Conservation (phyloP, 2,329 filamentous ascomycete genomes). For the Talaromyces amestolkiae region DNA sequence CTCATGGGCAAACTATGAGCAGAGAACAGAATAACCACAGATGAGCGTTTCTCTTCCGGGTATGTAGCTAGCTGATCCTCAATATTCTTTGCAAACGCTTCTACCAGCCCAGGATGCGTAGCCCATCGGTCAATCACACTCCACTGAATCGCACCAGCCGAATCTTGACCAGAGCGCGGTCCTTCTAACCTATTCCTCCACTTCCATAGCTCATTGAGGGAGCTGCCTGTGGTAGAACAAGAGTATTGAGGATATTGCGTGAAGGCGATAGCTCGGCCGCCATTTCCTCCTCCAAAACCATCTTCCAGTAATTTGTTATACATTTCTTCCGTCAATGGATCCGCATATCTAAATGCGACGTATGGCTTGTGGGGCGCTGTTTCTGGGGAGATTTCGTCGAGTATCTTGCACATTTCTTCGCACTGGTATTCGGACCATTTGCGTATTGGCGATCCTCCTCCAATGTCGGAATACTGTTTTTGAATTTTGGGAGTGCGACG, state of each 20-base stretch:
- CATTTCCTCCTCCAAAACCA: conserved; percentile 83
- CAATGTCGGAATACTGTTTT: conserved; percentile 92
- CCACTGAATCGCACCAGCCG: conserved; percentile 77
- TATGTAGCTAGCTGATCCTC: conserved; percentile 81
- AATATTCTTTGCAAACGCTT: conserved; percentile 90
- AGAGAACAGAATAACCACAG: conserved; percentile 87
- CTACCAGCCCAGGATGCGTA: conserved; percentile 81
- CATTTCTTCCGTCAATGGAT: conserved; percentile 91
- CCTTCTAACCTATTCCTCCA: conserved; percentile 85
- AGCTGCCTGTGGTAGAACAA: conserved; percentile 94
- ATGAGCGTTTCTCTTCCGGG: conserved; percentile 71
- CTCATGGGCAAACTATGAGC: conserved; percentile 96
- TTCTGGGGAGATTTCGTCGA: conserved; percentile 86
- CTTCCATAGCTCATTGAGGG: conserved; percentile 96
- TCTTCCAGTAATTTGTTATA: conserved; percentile 79
- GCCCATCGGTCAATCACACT: conserved; percentile 98
- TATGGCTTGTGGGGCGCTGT: conserved; percentile 97
- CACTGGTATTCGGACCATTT: conserved; percentile 98
- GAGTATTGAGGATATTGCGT: conserved; percentile 99
- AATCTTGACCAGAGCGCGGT: conserved; percentile 57
- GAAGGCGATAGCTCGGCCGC: conserved; percentile 93
- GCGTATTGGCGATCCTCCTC: conserved; percentile 94
- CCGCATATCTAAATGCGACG: conserved; percentile 92
- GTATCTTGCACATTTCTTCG: conserved; percentile 92
- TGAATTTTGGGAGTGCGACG: conserved; percentile 93